phyloP scores from a whole-genome alignment of 352 stramenopile genomes.

The Pythium graminicola region DNA sequence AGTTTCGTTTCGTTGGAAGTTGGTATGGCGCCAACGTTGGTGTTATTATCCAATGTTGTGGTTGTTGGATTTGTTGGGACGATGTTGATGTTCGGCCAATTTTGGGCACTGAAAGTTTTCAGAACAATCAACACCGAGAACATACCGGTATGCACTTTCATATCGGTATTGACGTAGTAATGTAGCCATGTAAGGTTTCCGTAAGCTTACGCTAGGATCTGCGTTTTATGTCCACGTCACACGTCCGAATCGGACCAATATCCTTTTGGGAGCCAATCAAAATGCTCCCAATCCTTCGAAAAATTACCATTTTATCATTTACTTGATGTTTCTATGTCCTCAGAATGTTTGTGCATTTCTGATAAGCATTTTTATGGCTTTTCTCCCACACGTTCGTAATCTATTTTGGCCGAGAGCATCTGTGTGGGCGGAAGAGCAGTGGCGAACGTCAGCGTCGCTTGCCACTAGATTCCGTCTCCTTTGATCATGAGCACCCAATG shows the following conservation, averaged over 20 bases:
- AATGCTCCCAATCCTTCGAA: no score
- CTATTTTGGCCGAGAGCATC: no score
- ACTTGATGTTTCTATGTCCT: no score
- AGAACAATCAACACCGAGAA: background rate
- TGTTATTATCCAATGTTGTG: no score
- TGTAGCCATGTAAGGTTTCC: background rate
- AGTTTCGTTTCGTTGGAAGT: no score
- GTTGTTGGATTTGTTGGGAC: no score
- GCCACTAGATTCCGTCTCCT: background rate
- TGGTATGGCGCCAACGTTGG: background rate
- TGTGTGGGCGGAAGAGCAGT: no score
- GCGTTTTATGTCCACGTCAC: background rate
- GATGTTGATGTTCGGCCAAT: no score
- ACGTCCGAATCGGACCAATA: background rate
- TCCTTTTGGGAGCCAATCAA: background rate
- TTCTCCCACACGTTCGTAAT: no score
- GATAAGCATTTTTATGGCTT: background rate
- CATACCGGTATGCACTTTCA: background rate
- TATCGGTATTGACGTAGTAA: background rate
- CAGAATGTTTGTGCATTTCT: no score
- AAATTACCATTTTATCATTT: no score
- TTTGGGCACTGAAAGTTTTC: background rate
- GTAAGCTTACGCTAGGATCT: background rate
- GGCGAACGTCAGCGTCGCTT: conserved; percentile 2
- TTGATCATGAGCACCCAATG: conserved; percentile 33